phyloP scores from a whole-genome alignment of 371 early-diverging fungal species.

The Massospora cicadina region DNA sequence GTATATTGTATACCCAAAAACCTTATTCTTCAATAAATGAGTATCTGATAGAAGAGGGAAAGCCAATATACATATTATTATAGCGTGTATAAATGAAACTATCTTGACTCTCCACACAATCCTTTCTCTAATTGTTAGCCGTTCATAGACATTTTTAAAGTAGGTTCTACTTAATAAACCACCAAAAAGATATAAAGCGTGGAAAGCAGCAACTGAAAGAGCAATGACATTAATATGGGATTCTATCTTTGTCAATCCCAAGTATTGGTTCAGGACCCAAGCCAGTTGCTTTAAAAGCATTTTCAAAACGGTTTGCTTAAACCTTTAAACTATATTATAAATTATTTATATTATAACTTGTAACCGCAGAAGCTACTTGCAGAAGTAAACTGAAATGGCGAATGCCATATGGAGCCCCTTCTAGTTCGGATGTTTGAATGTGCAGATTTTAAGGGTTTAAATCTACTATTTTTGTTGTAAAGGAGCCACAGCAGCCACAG shows the following conservation, averaged over 20 bases:
- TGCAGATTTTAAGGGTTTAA: too few species aligned
- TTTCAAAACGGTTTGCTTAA: too few species aligned
- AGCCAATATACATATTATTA: conserved; percentile 36
- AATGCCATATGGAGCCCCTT: too few species aligned
- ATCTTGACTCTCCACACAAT: conserved; percentile 49
- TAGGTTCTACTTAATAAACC: background rate
- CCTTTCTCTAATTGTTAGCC: conserved; percentile 12
- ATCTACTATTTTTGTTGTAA: too few species aligned
- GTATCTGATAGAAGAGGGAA: conserved; percentile 42
- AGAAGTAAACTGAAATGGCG: too few species aligned
- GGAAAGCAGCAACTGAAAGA: background rate
- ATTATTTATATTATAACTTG: too few species aligned
- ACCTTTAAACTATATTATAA: too few species aligned
- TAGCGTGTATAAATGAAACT: conserved; percentile 31
- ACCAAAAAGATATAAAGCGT: background rate
- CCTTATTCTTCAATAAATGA: conserved; percentile 35
- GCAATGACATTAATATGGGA: background rate
- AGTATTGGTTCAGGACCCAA: background rate
- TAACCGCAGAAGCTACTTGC: too few species aligned
- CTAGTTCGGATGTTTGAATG: too few species aligned
- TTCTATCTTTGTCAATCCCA: conserved; percentile 1
- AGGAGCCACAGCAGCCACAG: too few species aligned
- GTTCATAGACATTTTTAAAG: conserved; percentile 24
- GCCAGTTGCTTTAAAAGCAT: background rate
- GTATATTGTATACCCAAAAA: conserved; percentile 56